Conservation (phyloP, 2,329 filamentous ascomycete genomes). For the Alternaria conjuncta region DNA sequence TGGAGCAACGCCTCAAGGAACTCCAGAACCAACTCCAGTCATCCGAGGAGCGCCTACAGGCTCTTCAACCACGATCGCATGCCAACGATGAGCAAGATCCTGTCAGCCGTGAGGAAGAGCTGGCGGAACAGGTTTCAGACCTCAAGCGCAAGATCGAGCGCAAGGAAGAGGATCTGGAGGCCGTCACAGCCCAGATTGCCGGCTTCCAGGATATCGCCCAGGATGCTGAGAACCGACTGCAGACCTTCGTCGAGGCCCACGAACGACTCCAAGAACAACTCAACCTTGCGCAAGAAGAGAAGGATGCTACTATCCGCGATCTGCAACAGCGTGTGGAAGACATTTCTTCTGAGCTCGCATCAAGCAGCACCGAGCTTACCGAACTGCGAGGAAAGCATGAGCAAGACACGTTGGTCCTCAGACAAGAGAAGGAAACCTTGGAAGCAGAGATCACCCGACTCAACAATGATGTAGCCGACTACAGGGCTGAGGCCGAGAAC, state of each 20-base stretch:
- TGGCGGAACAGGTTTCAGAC: conserved; percentile 82
- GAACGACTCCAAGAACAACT: conserved; percentile 78
- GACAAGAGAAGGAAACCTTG: conserved; percentile 81
- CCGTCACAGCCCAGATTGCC: conserved; percentile 79
- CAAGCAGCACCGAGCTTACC: conserved; percentile 82
- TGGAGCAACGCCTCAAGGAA: conserved; percentile 88
- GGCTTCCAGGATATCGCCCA: conserved; percentile 90
- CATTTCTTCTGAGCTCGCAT: conserved; percentile 79
- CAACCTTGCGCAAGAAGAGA: conserved; percentile 75
- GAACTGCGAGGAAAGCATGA: conserved; percentile 80
- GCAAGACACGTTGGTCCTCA: conserved; percentile 71
- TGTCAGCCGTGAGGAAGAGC: conserved; percentile 74
- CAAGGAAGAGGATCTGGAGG: conserved; percentile 79
- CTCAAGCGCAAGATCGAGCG: conserved; percentile 87
- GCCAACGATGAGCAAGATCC: conserved; percentile 60
- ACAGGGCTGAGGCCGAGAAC: conserved; percentile 78
- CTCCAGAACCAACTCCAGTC: conserved; percentile 85
- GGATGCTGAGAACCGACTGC: conserved; percentile 83
- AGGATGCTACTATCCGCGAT: conserved; percentile 79
- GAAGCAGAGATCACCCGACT: conserved; percentile 81
- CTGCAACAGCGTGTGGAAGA: conserved; percentile 84
- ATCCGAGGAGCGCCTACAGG: conserved; percentile 84
- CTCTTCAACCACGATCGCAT: conserved; percentile 79
- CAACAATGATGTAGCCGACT: conserved; percentile 82
- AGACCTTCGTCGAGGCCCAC: conserved; percentile 77